Evolutionary conservation across 2,329 filamentous ascomycete species (phyloP).

Genomic region (Fusarium sp.): DNA sequence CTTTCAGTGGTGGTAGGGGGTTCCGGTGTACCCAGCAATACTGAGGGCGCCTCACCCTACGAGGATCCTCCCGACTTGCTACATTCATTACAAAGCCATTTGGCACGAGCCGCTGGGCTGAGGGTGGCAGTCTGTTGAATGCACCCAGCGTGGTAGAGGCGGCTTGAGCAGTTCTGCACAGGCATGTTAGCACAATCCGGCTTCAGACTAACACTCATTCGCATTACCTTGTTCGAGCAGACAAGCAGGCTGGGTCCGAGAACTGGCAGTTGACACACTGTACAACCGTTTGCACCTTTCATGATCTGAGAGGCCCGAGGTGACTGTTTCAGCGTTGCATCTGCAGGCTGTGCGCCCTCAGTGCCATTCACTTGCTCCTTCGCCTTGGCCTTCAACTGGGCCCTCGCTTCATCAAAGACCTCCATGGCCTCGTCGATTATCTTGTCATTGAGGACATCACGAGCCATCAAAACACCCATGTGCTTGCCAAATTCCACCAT

Average conservation of each 20-base stretch:
- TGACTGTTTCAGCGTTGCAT: constrained; percentile 43
- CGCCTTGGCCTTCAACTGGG: constrained; percentile 33
- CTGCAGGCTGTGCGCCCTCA: constrained; percentile 22
- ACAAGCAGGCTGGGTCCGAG: constrained; percentile 61
- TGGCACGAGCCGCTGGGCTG: constrained; percentile 50
- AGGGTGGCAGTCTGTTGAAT: constrained; percentile 52
- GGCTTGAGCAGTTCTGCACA: constrained; percentile 55
- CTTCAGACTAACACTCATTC: neutral
- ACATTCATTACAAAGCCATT: constrained; percentile 61
- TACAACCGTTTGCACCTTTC: constrained; percentile 60
- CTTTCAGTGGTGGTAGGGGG: neutral
- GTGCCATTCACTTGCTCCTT: constrained; percentile 20
- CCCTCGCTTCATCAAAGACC: constrained; percentile 58
- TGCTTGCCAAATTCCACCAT: constrained; percentile 69
- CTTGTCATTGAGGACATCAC: constrained; percentile 59
- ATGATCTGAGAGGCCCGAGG: constrained; percentile 52
- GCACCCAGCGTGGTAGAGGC: constrained; percentile 64
- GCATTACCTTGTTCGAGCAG: constrained; percentile 63
- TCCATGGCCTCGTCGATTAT: constrained; percentile 57
- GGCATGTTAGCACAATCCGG: constrained; percentile 28
- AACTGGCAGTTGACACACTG: constrained; percentile 61
- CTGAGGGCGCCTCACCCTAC: constrained; percentile 42
- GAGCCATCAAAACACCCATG: constrained; percentile 61
- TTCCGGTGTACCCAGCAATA: constrained; percentile 14
- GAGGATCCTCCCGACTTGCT: constrained; percentile 37